Evolutionary conservation across 202 grass and related monocot species (phyloP), one percentile per base, ranked within the genome.

Genomic region (Panicum hallii): DNA sequence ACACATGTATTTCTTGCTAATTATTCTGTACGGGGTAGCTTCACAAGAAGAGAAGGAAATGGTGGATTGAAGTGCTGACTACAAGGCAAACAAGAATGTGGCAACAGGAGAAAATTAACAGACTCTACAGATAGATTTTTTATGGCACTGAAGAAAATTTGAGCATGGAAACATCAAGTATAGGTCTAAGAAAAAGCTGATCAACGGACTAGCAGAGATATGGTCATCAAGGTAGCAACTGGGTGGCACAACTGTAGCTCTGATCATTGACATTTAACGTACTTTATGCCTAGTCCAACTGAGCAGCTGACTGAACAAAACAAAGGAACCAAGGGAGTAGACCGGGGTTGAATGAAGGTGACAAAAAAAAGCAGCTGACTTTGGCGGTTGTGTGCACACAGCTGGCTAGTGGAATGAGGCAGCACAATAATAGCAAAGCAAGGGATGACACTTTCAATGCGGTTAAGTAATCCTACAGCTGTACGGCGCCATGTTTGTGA

Each of bases 21-120:
- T 11, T 73, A 34, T 72, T 26, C 43, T 40, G 52, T 73, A 40
- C 7, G 5, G 9, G 15, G 73, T 36, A 40, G 49, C 30, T n/a
- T 38, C 30, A 43, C 36, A 76, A 58, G 34, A 41, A 76, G 32
- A 56, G 48, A 69, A 69, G 13, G 44, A 53, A 63, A 83, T 72
- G 26, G 8, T 60, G 17, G 57, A 83, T 8, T 36, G 12, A 2
- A 16, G 8, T 63, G 26, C 4, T 62, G 57, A 82, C 11, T 72
- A 72, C 17, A 22, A 2, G 62, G 62, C 11, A 67, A 79, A 30
- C 9, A 49, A 79, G 20, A 38, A 38, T 4, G 62, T 6, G 30
- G 71, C 30, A 23, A 46, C 30, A 40, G 50, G 61, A 53, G 48
- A 68, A 41, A 55, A 52, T 48, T 32, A 54, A 23, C 34, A 55